A percentile compares a stretch with the other conserved stretches of the same genome.
phyloP scores from a whole-genome alignment of 2,329 filamentous ascomycete genomes.

The Exophiala mesophila region DNA sequence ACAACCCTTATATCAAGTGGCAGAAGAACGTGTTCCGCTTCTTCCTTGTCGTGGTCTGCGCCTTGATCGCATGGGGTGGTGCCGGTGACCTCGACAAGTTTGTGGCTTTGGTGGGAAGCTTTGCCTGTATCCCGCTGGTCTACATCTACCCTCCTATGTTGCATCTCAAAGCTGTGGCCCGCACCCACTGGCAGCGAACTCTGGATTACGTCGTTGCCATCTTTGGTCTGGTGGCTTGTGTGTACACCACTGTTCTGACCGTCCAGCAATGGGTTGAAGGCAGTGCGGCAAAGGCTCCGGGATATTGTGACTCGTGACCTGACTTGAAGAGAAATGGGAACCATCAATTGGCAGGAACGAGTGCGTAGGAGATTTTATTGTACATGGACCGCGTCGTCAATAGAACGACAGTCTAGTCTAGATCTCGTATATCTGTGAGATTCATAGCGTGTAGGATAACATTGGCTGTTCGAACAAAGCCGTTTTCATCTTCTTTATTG shows the following conservation, averaged over 20 bases:
- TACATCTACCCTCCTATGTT: conserved; percentile 98
- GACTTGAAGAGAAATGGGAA: too few species aligned
- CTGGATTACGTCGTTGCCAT: conserved; percentile 72
- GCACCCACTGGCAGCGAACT: conserved; percentile 59
- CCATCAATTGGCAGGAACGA: too few species aligned
- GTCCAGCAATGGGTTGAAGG: conserved; percentile 77
- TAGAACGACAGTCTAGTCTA: too few species aligned
- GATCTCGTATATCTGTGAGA: too few species aligned
- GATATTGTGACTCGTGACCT: conserved; percentile 57
- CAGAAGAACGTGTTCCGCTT: conserved; percentile 98
- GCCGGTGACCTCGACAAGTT: conserved; percentile 96
- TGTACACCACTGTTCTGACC: conserved; percentile 84
- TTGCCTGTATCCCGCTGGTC: conserved; percentile 93
- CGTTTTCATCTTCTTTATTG: too few species aligned
- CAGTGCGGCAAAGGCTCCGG: conserved; percentile 48
- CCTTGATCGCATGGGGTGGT: conserved; percentile 83
- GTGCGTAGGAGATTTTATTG: conserved; percentile 1
- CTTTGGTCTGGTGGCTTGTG: conserved; percentile 82
- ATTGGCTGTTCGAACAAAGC: too few species aligned
- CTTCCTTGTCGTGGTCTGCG: conserved; percentile 81
- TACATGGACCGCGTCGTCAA: too few species aligned
- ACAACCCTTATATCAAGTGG: conserved; percentile 99
- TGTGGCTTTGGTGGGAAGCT: conserved; percentile 90
- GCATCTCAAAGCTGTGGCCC: conserved; percentile 77
- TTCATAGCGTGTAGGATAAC: too few species aligned